phyloP scores from a whole-genome alignment of 371 early-diverging fungal genomes.

The Rhizopus sp. region DNA sequence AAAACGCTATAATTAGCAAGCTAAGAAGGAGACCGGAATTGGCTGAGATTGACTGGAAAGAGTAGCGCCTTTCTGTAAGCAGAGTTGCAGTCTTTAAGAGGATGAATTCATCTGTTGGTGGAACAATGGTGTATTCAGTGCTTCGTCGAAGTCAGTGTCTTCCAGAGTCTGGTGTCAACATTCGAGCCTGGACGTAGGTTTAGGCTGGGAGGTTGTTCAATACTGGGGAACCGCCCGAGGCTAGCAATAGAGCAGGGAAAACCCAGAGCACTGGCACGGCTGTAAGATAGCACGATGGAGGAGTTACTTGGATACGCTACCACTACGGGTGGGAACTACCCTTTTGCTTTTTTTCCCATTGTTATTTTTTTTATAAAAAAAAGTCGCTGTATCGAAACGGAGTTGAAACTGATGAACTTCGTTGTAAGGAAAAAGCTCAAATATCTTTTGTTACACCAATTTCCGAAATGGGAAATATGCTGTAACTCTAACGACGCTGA shows the following conservation, averaged over 20 bases:
- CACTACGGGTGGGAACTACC: conserved; percentile 45
- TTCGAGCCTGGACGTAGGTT: conserved; percentile 45
- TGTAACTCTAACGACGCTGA: too few relatives aligned
- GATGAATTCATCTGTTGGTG: conserved; percentile 49
- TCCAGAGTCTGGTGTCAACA: conserved; percentile 57
- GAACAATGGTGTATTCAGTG: conserved; percentile 37
- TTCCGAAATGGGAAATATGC: too few relatives aligned
- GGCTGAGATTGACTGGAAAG: conserved; percentile 29
- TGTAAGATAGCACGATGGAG: conserved; percentile 60
- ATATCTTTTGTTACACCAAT: too few relatives aligned
- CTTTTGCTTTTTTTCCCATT: conserved; percentile 26
- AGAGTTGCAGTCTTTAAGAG: conserved; percentile 48
- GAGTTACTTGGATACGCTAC: conserved; percentile 40
- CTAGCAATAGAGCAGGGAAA: conserved; percentile 68
- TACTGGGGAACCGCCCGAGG: conserved; percentile 59
- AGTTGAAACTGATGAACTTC: too few relatives aligned
- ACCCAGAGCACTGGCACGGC: conserved; percentile 58
- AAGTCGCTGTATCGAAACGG: too few relatives aligned
- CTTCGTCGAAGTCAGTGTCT: conserved; percentile 55
- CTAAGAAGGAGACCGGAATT: too few relatives aligned
- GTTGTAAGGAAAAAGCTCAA: too few relatives aligned
- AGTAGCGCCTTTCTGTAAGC: conserved; percentile 48
- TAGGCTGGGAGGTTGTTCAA: conserved; percentile 54
- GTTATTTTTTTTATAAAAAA: too few relatives aligned
- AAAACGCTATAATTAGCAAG: too few relatives aligned